Evolutionary conservation across 495 filamentous ascomycete genomes (phyloP), one percentile per base, ranked within the genome.

Genomic region (Hyaloscypha finlandica): DNA sequence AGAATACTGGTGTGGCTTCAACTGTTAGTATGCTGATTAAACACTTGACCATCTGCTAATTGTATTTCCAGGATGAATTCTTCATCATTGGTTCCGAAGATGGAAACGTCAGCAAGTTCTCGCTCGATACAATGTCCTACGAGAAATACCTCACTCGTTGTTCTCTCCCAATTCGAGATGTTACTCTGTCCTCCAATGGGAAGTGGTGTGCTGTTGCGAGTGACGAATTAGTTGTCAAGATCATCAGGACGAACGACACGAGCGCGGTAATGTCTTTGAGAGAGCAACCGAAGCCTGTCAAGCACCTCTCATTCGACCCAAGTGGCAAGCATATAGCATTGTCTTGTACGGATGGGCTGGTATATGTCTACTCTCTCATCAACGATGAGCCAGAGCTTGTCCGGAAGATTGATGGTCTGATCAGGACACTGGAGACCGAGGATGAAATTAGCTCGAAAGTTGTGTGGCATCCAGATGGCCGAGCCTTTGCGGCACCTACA

Each of bases 161-260:
- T 67, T 86, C 92, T 16, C 81, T 99, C 9, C 90, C 95, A 8
- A 85, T 97, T 16, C 84, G 95, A 74, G 93, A 97, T 73, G 83
- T 99, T 65, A 89, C 89, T 1, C 78, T 98, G 19, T 94, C 92
- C 4, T 88, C 86, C 8, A 92, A 99, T 76, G 85, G 86, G 0
- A 86, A 90, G 73, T 98, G 93, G 96, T 89, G 85, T 58, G 95
- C 95, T 45, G 91, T 98, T n/a, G 91, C 96, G 35, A 97, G 94
- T 85, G 96, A 99, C 78, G 95, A 99, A 74, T 82, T 96, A 39
- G 89, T 88, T 1, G 92, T 97, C 42, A 96, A 94, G 72, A 82
- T 99, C 45, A 92, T 98, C 65, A 90, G 88, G 71, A 85, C 89
- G 33, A 81, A 90, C 54, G 91, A 97, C 73, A 94, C 88, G 78